Base-by-base conservation (phyloP, 345 rosid genomes). In the Nasturtium officinale region DNA sequence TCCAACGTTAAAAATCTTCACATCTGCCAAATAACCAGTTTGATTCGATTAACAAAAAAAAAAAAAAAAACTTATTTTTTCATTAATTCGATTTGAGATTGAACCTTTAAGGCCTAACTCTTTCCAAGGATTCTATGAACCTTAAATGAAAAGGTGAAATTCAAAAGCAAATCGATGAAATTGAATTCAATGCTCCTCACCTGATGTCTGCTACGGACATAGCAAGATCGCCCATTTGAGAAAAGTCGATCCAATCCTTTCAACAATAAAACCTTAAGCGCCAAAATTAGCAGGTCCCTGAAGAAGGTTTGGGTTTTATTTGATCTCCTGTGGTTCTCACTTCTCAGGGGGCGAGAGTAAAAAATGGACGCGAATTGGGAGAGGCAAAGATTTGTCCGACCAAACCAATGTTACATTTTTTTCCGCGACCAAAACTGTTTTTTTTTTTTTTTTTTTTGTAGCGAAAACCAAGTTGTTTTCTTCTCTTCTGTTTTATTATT, bases 161-260 rank as follows among this genome's bases (percentile, higher is more conserved):
- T 45, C 3, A 26, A 46, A 63, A 61, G 26, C 45, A 54, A 5
- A 52, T 23, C 6, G 25, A 55, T 54, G 71, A 62, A 60, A 71
- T 0, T 30, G 50, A 71, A 65, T 38, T 17, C 1, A 71, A 64
- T 57, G 62, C 38, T 70, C 51, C 15, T 77, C 48, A 71, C 80
- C 80, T 77, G 61, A 58, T 50, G 47, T 77, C 80, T 21, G 66
- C 50, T 3, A 58, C 76, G 60, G 76, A 33, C 48, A 29, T 15
- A 16, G 48, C 67, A 40, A 71, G 76, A 71, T 64, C 80, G n/a
- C 48, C 80, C 72, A 71, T 71, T 9, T 15, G 29, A 5, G 42
- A 25, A 20, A 55, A 23, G 8, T 55, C 32, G 73, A 67, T 30
- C 52, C 20, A 51, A 66, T 9, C 3, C 45, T 38, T 37, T 23